Conservation (phyloP, 768 basidiomycete species). For the Megacollybia marginata region DNA sequence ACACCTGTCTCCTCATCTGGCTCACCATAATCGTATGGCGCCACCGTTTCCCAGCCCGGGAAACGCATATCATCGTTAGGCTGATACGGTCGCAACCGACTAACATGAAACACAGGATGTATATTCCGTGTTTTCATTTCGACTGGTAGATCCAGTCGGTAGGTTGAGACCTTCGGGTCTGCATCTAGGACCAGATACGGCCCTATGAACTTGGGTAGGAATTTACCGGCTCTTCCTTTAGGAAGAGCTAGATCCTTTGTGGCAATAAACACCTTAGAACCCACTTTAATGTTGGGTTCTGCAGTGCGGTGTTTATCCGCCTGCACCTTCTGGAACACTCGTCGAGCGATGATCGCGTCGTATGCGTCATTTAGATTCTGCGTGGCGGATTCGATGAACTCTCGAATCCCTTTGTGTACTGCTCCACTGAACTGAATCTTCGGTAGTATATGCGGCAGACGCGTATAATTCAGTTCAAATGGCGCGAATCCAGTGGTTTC, state of each 20-base stretch:
- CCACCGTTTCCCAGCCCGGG: too few relatives aligned
- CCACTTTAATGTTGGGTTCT: not conserved
- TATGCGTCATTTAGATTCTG: not conserved
- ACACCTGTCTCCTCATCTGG: too few relatives aligned
- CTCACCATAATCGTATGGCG: too few relatives aligned
- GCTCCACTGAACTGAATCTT: not conserved
- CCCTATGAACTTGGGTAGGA: not conserved
- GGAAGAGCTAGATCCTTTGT: not conserved
- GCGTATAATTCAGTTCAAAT: not conserved
- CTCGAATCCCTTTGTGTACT: not conserved
- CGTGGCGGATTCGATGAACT: not conserved
- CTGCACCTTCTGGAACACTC: not conserved
- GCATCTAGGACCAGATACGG: not conserved
- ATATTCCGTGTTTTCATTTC: not conserved
- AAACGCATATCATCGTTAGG: too few relatives aligned
- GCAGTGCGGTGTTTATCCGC: not conserved
- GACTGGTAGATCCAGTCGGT: not conserved
- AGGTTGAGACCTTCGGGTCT: not conserved
- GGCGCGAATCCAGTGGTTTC: conserved; percentile 8
- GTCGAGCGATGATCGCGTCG: not conserved
- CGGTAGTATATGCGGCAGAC: not conserved
- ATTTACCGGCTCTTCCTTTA: not conserved
- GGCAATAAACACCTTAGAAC: not conserved
- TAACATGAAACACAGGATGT: not conserved
- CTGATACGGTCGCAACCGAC: not conserved